phyloP scores from a whole-genome alignment of 139 green algal species.

The Coelastrella sp. region DNA sequence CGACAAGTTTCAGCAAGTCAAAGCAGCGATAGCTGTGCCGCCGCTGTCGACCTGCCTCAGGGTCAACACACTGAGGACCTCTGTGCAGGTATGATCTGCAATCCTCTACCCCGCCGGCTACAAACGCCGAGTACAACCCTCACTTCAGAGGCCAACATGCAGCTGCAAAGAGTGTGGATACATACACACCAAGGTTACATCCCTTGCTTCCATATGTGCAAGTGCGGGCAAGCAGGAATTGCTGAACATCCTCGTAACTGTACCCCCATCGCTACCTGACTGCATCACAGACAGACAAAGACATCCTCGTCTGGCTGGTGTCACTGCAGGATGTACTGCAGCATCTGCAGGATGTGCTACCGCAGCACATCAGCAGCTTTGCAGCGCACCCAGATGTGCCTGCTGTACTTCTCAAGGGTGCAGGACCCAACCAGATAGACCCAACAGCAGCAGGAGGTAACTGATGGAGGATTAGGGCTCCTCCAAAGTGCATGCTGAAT shows the following conservation, averaged over 20 bases:
- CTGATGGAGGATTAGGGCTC: not conserved
- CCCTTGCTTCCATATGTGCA: not conserved
- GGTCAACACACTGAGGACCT: slow-evolving; percentile 77
- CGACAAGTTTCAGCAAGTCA: slow-evolving; percentile 55
- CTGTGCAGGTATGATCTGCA: slow-evolving; percentile 50
- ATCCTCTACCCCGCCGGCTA: too few species aligned
- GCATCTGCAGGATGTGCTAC: slow-evolving; percentile 12
- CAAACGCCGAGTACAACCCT: too few species aligned
- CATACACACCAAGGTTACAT: not conserved
- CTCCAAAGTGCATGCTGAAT: not conserved
- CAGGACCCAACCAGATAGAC: slow-evolving; percentile 68
- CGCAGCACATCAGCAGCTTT: not conserved
- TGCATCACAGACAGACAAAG: too few species aligned
- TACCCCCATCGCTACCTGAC: too few species aligned
- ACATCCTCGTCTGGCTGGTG: not conserved
- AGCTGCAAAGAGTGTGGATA: not conserved
- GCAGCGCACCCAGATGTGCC: slow-evolving; percentile 35
- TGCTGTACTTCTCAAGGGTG: slow-evolving; percentile 68
- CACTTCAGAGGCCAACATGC: too few species aligned
- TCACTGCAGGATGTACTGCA: not conserved
- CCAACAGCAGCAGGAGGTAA: slow-evolving; percentile 53
- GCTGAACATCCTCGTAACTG: not conserved
- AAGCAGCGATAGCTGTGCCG: slow-evolving; percentile 63
- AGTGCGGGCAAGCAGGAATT: not conserved
- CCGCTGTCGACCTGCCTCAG: slow-evolving; percentile 78